Conservation (phyloP, 495 filamentous ascomycete genomes). For the Hypoxylon intermedium region DNA sequence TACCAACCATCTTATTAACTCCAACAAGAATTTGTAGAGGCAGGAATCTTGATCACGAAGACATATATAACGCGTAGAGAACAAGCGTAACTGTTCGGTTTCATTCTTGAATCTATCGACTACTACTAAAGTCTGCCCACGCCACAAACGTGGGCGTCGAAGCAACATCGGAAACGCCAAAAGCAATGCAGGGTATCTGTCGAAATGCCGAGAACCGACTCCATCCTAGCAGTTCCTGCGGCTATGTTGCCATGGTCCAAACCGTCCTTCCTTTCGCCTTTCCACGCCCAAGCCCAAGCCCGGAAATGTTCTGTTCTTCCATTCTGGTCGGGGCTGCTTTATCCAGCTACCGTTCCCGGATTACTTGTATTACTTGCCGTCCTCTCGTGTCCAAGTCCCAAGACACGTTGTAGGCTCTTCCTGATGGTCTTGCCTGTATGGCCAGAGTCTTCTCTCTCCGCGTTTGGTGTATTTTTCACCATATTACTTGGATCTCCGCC, state of each 20-base stretch:
- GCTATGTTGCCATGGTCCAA: slow-evolving; percentile 4
- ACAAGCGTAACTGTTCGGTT: neutral
- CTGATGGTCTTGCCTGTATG: slow-evolving; percentile 50
- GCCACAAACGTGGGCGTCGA: slow-evolving; percentile 3
- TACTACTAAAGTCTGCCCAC: neutral
- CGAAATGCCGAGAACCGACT: slow-evolving; percentile 14
- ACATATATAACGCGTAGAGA: neutral
- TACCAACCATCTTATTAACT: too few relatives aligned
- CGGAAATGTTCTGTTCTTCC: neutral
- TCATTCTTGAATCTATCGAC: neutral
- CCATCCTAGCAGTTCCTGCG: slow-evolving; percentile 6
- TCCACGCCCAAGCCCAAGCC: neutral
- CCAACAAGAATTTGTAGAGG: too few relatives aligned
- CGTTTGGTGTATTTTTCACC: slow-evolving; percentile 18
- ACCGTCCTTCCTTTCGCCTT: neutral
- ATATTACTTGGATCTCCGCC: slow-evolving; percentile 26
- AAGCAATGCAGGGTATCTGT: slow-evolving; percentile 33
- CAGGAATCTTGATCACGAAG: too few relatives aligned
- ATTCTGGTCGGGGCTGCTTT: neutral
- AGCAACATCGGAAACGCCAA: slow-evolving; percentile 24
- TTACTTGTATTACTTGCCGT: slow-evolving; percentile 13
- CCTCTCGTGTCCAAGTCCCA: slow-evolving; percentile 46
- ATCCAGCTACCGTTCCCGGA: slow-evolving; percentile 1
- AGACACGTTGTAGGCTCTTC: slow-evolving; percentile 51
- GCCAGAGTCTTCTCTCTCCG: slow-evolving; percentile 60